Base-by-base conservation (phyloP, 176 grass and related monocot genomes). In the Carex parvula region DNA sequence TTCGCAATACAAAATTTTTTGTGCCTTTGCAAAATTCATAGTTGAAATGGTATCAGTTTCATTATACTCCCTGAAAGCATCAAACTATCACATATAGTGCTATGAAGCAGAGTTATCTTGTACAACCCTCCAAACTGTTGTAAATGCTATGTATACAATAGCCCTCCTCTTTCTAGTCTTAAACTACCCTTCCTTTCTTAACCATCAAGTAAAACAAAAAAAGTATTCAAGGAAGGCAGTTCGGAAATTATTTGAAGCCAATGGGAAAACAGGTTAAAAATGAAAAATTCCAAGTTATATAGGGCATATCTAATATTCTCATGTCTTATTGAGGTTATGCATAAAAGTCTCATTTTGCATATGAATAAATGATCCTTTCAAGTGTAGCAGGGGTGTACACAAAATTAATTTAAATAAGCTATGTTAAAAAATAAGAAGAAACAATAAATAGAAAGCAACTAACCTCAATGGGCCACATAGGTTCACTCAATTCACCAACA, bases 401-500 rank as follows among this genome's bases (percentile, higher is more conserved):
- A 16, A 53, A 12, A 75, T 75, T 44, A 29, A 14, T 53, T 60
- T 75, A 2, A 12, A 55, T 17, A 14, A 57, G 33, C 8, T 78
- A 35, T 44, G 33, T 11, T 46, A 71, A 70, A 70, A 16, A 44
- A 50, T 63, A 32, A 54, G 10, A 77, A 77, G 7, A 78, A 2
- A 77, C 11, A 55, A 57, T 12, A 56, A 57, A 78, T 32, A 35
- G 22, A 78, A 76, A 52, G 24, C 22, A 48, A 89, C 73, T 83
- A 58, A 99, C 96, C 96, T 99, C 96, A 81, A 99, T 92, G 12
- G 96, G 89, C 93, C 96, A 95, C 91, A 99, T 99, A 81, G 96
- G 96, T 83, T 95, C 96, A 84, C 96, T 99, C 33, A 99, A 89
- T 92, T 99, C 91, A 83, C 96, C 96, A 60, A 99, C 96, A 6